Percentiles rank a stretch among this genome's conserved stretches.
Conservation (phyloP, 2,329 filamentous ascomycete genomes). For the Verticillium longisporum region DNA sequence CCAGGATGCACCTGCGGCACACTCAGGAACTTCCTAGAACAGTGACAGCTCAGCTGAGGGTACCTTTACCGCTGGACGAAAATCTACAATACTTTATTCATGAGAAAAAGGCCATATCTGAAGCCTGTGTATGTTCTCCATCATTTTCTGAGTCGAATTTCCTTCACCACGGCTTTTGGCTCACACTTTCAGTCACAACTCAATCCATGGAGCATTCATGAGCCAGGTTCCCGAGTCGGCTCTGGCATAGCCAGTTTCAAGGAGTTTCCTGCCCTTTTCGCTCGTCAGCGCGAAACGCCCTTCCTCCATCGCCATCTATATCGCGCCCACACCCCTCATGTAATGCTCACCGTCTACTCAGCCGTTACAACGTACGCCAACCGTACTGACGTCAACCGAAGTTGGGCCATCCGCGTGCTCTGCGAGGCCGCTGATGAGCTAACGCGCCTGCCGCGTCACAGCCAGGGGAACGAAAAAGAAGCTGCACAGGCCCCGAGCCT, state of each 20-base stretch:
- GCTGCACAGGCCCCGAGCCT: neutral
- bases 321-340: slow-evolving; percentile 26
- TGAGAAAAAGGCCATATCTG: neutral
- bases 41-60: neutral
- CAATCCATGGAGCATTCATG: slow-evolving; percentile 21
- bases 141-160: neutral
- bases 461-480: slow-evolving; percentile 8
- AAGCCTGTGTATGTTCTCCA: neutral
- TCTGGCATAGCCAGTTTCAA: slow-evolving; percentile 24
- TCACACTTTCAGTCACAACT: neutral
- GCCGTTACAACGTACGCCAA: slow-evolving; percentile 30
- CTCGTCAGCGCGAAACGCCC: slow-evolving; percentile 26
- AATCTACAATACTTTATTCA: neutral
- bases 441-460: slow-evolving; percentile 22
- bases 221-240: slow-evolving; percentile 26
- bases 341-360: slow-evolving; percentile 32
- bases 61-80: neutral
- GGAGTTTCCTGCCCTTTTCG: slow-evolving; percentile 25
- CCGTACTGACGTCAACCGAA: slow-evolving; percentile 27
- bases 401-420: slow-evolving; percentile 31
- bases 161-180: neutral
- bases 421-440: slow-evolving; percentile 28
- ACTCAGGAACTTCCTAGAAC: neutral
- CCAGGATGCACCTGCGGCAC: neutral
- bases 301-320: slow-evolving; percentile 39